A percentile compares a stretch with the other conserved stretches of the same genome.
These are phyloP conservation scores for Termitomyces sp. DNA, from an alignment of 768 basidiomycete species.

Conservation along the genomic window DNA sequence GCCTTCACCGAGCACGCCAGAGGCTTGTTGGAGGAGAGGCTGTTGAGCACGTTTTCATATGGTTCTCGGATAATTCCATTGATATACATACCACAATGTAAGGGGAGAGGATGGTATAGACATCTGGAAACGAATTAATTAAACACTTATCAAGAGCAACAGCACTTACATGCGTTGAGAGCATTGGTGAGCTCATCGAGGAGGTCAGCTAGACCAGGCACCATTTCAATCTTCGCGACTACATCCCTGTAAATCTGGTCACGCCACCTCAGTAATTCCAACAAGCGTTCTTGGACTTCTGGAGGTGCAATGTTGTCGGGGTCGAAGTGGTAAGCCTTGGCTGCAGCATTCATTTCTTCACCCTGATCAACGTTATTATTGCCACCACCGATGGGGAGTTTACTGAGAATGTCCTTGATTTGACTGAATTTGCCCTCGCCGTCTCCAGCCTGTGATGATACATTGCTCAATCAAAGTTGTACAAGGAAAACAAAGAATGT, in stretches of 20 bases:
- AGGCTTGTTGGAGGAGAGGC: slow-evolving; percentile 59
- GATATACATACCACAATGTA: slow-evolving; percentile 45
- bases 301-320: slow-evolving; percentile 59
- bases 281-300: slow-evolving; percentile 53
- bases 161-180: slow-evolving; percentile 55
- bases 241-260: slow-evolving; percentile 54
- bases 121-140: slow-evolving; percentile 30
- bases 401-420: slow-evolving; percentile 41
- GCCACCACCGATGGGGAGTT: slow-evolving; percentile 48
- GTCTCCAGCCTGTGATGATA: slow-evolving; percentile 23
- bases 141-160: neutral
- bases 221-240: slow-evolving; percentile 53
- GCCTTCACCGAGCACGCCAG: slow-evolving; percentile 50
- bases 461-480: neutral
- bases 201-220: slow-evolving; percentile 54
- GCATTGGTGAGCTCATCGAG: slow-evolving; percentile 61
- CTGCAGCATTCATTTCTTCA: slow-evolving; percentile 47
- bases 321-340: slow-evolving; percentile 58
- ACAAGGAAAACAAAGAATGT: neutral
- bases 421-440: slow-evolving; percentile 26
- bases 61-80: neutral
- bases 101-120: slow-evolving; percentile 65
- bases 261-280: slow-evolving; percentile 57
- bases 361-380: slow-evolving; percentile 48
- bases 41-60: slow-evolving; percentile 19